Evolutionary conservation across 78 protist species (phyloP), one percentile per base, ranked within the genome.

Genomic region (Speleostelium caveatum): DNA sequence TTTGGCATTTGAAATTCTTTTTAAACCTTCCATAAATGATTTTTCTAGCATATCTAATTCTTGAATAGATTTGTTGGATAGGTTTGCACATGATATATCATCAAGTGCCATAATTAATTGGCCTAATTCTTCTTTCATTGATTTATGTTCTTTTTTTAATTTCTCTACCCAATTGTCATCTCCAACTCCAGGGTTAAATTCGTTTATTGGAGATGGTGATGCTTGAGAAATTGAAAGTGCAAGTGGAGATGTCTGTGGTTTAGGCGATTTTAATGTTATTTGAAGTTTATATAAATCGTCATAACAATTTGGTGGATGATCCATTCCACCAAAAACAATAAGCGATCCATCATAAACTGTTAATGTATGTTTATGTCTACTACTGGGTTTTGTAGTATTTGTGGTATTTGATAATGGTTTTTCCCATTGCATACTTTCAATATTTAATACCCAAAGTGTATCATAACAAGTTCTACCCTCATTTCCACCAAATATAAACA

Each of bases 401-500:
- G 28, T 53, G 19, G 24, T 45, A 8, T 32, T 32, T 1, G 26
- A 3, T 5, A 51, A 17, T 5, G 16, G 63, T 26, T 24, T 30
- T 28, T 74, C 83, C 91, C 91, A 83, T 33, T 83, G 51, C 91
- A 83, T 69, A 39, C 63, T 69, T 58, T 83, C 80, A 42, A 83
- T 58, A 32, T 83, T 69, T 30, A 83, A 28, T 56, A 28, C 42
- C 91, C 91, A 83, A 12, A 83, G 73, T 5, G 73, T 69, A 71
- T 83, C 79, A 33, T 60, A 69, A 33, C 91, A 69, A 30, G 51
- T 21, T n/a, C 55, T 59, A 21, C 91, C 91, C 26, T 83, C 91
- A 30, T 68, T 83, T 12, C 91, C 91, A 83, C 91, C 91, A 62
- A 69, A 83, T 16, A 83, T 60, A n/a, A 68, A 83, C n/a, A 83